A percentile compares a stretch with the other conserved stretches of the same genome.
Evolutionary conservation across 1,284 basidiomycete species (phyloP).

Genomic region (Erythrobasidium hasegawianum): DNA sequence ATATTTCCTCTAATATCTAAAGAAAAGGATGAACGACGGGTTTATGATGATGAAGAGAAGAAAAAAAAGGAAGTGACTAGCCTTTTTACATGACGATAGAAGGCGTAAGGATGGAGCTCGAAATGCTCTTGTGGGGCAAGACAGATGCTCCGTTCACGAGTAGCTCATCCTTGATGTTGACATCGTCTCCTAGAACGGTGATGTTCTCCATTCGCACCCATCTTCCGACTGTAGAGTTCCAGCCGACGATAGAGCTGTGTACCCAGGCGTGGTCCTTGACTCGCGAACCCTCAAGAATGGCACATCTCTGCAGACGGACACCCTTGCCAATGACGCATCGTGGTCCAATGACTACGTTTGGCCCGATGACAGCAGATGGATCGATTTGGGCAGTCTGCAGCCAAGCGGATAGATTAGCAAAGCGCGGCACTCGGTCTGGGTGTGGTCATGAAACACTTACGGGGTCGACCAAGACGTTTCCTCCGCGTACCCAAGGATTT

Average conservation of each 20-base stretch:
- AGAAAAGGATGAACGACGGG: not conserved
- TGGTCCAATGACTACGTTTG: constrained; percentile 56
- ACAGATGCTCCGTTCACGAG: constrained; percentile 55
- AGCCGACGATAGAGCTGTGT: constrained; percentile 55
- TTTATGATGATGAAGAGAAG: not conserved
- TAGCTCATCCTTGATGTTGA: constrained; percentile 56
- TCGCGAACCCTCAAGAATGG: constrained; percentile 52
- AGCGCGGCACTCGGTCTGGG: too few relatives aligned
- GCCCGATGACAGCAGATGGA: constrained; percentile 53
- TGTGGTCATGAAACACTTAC: constrained; percentile 32
- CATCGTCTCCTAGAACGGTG: constrained; percentile 56
- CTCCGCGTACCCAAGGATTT: constrained; percentile 55
- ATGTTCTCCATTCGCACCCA: constrained; percentile 56
- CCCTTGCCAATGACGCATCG: constrained; percentile 55
- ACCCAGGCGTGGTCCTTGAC: constrained; percentile 56
- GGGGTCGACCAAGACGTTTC: constrained; percentile 54
- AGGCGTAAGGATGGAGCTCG: constrained; percentile 36
- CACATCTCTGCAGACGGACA: constrained; percentile 55
- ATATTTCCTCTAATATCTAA: not conserved
- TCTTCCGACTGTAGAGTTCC: constrained; percentile 56
- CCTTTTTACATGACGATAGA: constrained; percentile 39
- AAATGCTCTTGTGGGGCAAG: constrained; percentile 53
- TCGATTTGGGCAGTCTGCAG: constrained; percentile 54
- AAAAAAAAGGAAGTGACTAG: not conserved
- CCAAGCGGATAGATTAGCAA: not conserved